Evolutionary conservation across 768 basidiomycete species (phyloP).

Genomic region (Psilocybe cubensis): DNA sequence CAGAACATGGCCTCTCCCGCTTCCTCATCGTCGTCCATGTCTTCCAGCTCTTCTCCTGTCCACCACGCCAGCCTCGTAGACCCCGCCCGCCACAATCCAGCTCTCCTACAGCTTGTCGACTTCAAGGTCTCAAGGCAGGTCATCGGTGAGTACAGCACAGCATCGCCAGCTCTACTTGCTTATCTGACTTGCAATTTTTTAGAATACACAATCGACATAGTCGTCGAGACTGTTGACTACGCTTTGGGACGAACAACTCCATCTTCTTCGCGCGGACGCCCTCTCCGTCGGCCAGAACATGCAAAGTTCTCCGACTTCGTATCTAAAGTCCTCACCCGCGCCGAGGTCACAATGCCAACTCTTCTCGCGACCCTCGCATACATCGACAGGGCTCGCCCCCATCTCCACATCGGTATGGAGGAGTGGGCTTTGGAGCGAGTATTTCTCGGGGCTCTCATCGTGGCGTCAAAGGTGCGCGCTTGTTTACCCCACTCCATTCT

Average conservation of each 20-base stretch:
- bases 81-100: slow-evolving; percentile 63
- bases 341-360: slow-evolving; percentile 73
- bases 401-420: slow-evolving; percentile 80
- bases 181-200: background rate
- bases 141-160: slow-evolving; percentile 54
- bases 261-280: slow-evolving; percentile 54
- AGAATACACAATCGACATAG: slow-evolving; percentile 75
- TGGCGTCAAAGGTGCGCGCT: slow-evolving; percentile 74
- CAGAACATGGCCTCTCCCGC: slow-evolving; percentile 21
- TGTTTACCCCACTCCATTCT: slow-evolving; percentile 12
- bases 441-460: slow-evolving; percentile 88
- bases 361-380: slow-evolving; percentile 76
- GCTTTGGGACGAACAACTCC: slow-evolving; percentile 70
- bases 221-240: slow-evolving; percentile 75
- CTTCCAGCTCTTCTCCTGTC: slow-evolving; percentile 35
- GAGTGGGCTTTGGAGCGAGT: slow-evolving; percentile 91
- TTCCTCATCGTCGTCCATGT: slow-evolving; percentile 27
- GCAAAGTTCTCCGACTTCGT: slow-evolving; percentile 68
- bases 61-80: slow-evolving; percentile 62
- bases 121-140: slow-evolving; percentile 62
- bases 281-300: slow-evolving; percentile 53
- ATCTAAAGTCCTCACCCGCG: slow-evolving; percentile 67
- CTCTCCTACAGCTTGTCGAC: slow-evolving; percentile 69
- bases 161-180: background rate
- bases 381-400: slow-evolving; percentile 75